Evolutionary conservation across 768 basidiomycete species (phyloP).

Genomic region (Naganishia vaughanmartiniae): DNA sequence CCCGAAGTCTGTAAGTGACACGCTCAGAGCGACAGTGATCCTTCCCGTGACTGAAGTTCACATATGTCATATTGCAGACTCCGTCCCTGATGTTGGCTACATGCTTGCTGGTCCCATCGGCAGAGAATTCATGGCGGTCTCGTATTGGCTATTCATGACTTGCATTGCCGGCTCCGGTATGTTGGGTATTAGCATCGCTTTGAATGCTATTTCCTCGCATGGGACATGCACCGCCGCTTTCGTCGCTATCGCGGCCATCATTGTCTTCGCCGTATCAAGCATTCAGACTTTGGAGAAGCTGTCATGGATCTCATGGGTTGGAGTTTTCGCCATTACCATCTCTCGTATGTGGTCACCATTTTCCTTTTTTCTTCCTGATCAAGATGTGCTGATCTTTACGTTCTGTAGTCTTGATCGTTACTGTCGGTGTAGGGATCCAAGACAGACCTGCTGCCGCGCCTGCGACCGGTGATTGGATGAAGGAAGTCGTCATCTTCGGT

Average conservation of each 20-base stretch:
- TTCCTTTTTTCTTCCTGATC: neutral
- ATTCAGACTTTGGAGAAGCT: slow-evolving; percentile 48
- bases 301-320: slow-evolving; percentile 46
- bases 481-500: slow-evolving; percentile 35
- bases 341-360: slow-evolving; percentile 22
- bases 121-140: slow-evolving; percentile 37
- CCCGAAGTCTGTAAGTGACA: slow-evolving; percentile 40
- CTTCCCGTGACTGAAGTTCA: neutral
- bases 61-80: slow-evolving; percentile 2
- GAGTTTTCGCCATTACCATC: slow-evolving; percentile 36
- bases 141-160: slow-evolving; percentile 38
- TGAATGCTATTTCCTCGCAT: slow-evolving; percentile 51
- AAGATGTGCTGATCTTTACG: neutral
- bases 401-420: slow-evolving; percentile 36
- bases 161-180: slow-evolving; percentile 45
- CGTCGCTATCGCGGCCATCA: slow-evolving; percentile 46
- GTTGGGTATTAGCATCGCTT: slow-evolving; percentile 50
- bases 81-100: slow-evolving; percentile 35
- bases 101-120: slow-evolving; percentile 38
- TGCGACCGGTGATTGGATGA: slow-evolving; percentile 25
- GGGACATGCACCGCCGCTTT: slow-evolving; percentile 52
- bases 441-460: slow-evolving; percentile 44
- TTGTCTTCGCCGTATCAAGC: slow-evolving; percentile 38
- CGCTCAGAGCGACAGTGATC: slow-evolving; percentile 32
- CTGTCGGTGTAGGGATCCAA: slow-evolving; percentile 38